A percentile compares a stretch with the other conserved stretches of the same genome.
phyloP scores from a whole-genome alignment of 768 basidiomycete species.

The Candolleomyces aberdarensis region DNA sequence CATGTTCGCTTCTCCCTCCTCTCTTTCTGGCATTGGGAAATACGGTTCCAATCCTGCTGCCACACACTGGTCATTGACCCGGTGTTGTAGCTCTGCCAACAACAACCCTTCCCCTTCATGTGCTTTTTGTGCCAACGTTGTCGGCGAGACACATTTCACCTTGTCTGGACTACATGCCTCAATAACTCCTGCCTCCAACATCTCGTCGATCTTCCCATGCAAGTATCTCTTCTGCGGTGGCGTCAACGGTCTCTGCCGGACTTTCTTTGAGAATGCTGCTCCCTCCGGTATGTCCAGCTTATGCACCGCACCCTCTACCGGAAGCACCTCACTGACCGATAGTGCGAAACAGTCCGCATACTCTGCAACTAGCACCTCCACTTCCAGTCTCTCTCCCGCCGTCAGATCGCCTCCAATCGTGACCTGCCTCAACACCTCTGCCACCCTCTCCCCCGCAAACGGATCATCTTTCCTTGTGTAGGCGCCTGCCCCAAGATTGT shows the following conservation, averaged over 20 bases:
- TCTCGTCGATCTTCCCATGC: conserved; percentile 27
- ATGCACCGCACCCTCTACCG: conserved; percentile 28
- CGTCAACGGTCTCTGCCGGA: conserved; percentile 24
- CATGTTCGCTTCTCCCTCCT: too few relatives aligned
- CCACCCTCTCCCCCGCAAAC: conserved; percentile 19
- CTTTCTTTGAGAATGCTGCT: conserved; percentile 24
- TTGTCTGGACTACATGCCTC: conserved; percentile 20
- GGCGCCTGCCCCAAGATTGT: background rate
- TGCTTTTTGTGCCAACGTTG: conserved; percentile 33
- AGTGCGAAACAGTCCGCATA: conserved; percentile 39
- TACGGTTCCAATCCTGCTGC: conserved; percentile 16
- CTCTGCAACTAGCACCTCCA: conserved; percentile 18
- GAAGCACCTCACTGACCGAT: conserved; percentile 30
- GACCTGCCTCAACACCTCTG: conserved; percentile 16
- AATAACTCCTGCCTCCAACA: conserved; percentile 33
- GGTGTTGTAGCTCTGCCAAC: conserved; percentile 28
- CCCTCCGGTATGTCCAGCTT: conserved; percentile 28
- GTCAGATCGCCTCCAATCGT: conserved; percentile 28
- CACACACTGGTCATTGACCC: conserved; percentile 31
- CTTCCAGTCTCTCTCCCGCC: conserved; percentile 13
- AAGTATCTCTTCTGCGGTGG: conserved; percentile 28
- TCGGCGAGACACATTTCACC: conserved; percentile 31
- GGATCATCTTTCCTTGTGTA: conserved; percentile 21
- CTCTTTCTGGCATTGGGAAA: conserved; percentile 20
- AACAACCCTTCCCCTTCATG: conserved; percentile 24